These are phyloP conservation scores for Escovopsis sp. DNA, from an alignment of 2,329 filamentous ascomycete genomes.

Conservation along the genomic window DNA sequence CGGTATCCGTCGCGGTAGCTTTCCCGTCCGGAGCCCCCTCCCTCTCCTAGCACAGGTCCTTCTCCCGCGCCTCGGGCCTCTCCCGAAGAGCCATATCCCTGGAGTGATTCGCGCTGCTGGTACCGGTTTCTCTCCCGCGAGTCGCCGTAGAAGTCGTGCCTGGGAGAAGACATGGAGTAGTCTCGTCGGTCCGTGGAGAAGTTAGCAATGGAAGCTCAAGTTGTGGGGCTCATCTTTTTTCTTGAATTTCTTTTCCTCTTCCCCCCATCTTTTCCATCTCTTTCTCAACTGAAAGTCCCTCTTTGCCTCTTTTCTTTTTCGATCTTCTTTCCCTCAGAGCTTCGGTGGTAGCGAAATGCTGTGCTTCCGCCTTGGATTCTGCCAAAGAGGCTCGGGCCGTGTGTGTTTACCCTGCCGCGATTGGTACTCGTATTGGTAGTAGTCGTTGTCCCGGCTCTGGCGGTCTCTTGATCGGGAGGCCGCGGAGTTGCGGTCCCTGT, in stretches of 20 bases:
- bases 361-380: slow-evolving; percentile 4
- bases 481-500: slow-evolving; percentile 7
- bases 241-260: slow-evolving; percentile 11
- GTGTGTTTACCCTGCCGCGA: slow-evolving; percentile 35
- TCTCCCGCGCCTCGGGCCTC: too few relatives aligned
- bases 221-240: slow-evolving; percentile 8
- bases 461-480: slow-evolving; percentile 9
- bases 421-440: slow-evolving; percentile 29
- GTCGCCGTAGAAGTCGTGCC: slow-evolving; percentile 22
- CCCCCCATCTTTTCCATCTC: not conserved
- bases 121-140: slow-evolving; percentile 14
- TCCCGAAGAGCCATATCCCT: slow-evolving; percentile 7
- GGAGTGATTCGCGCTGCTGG: slow-evolving; percentile 12
- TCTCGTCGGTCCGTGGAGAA: slow-evolving; percentile 28
- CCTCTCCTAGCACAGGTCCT: too few relatives aligned
- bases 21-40: too few relatives aligned
- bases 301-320: slow-evolving; percentile 1
- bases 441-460: slow-evolving; percentile 21
- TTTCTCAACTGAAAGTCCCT: not conserved
- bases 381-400: slow-evolving; percentile 18
- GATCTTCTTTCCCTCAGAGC: not conserved
- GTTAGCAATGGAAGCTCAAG: slow-evolving; percentile 27
- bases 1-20: slow-evolving; percentile 8
- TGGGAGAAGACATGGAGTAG: slow-evolving; percentile 27
- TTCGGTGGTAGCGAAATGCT: too few relatives aligned